These are phyloP conservation scores for Ascoidea tarda DNA, from an alignment of 805 yeast species.

Conservation along the genomic window DNA sequence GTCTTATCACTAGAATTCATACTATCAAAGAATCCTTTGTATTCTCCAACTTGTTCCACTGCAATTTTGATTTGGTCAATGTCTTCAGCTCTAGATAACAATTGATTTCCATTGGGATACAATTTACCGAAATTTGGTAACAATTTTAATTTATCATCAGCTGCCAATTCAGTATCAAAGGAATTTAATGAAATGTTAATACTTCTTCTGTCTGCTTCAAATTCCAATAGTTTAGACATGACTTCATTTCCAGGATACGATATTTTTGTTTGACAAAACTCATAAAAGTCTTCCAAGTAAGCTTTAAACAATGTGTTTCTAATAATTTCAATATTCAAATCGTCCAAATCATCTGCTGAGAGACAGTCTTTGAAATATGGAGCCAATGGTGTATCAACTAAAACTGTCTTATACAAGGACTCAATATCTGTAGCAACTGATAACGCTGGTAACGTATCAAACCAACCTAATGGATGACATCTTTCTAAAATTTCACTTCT, in stretches of 20 bases:
- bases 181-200: slow-evolving; percentile 88
- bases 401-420: slow-evolving; percentile 80
- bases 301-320: slow-evolving; percentile 88
- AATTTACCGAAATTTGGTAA: slow-evolving; percentile 77
- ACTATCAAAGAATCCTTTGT: slow-evolving; percentile 38
- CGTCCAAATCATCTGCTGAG: slow-evolving; percentile 76
- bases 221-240: slow-evolving; percentile 63
- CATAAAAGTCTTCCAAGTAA: slow-evolving; percentile 74
- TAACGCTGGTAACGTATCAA: slow-evolving; percentile 90
- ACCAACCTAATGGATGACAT: slow-evolving; percentile 97
- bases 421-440: slow-evolving; percentile 92
- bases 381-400: slow-evolving; percentile 94
- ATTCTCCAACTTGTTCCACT: slow-evolving; percentile 53
- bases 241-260: slow-evolving; percentile 69
- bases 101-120: slow-evolving; percentile 54
- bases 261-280: slow-evolving; percentile 47
- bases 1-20: slow-evolving; percentile 32
- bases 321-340: slow-evolving; percentile 86
- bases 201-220: slow-evolving; percentile 92
- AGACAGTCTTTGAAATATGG: slow-evolving; percentile 89
- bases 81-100: slow-evolving; percentile 69
- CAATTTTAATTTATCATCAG: slow-evolving; percentile 54
- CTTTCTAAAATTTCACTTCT: slow-evolving; percentile 75
- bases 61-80: slow-evolving; percentile 64
- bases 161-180: slow-evolving; percentile 64